phyloP scores from a whole-genome alignment of 2,329 filamentous ascomycete species.

The Lasiodiplodia hormozganensis region DNA sequence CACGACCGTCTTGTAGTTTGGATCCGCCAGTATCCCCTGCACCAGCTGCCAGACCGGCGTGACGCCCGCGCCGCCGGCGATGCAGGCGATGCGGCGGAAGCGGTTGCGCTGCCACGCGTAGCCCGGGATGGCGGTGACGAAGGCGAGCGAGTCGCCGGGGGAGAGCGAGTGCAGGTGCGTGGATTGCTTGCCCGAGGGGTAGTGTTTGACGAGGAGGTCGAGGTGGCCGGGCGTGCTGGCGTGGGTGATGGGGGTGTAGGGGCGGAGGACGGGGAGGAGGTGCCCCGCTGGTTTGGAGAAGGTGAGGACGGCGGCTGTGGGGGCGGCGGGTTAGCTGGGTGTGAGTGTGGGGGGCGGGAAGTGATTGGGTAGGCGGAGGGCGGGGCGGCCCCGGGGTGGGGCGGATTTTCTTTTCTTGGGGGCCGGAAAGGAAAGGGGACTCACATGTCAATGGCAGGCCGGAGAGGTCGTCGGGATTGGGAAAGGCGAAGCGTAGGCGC shows the following conservation, averaged over 20 bases:
- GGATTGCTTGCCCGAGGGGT: conserved; percentile 69
- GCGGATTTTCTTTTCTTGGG: neutral
- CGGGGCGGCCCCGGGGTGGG: too few relatives aligned
- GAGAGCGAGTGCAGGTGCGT: conserved; percentile 69
- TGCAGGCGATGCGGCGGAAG: conserved; percentile 69
- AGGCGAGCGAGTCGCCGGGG: conserved; percentile 67
- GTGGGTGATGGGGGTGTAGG: conserved; percentile 69
- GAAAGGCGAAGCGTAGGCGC: conserved; percentile 29
- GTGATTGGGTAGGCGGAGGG: too few relatives aligned
- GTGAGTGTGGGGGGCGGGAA: too few relatives aligned
- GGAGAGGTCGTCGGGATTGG: conserved; percentile 11
- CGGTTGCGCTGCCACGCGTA: conserved; percentile 73
- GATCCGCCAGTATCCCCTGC: conserved; percentile 67
- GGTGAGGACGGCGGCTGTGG: conserved; percentile 64
- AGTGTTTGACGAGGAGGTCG: conserved; percentile 72
- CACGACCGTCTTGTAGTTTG: conserved; percentile 67
- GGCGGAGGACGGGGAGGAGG: conserved; percentile 66
- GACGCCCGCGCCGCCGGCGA: conserved; percentile 76
- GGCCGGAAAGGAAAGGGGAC: conserved; percentile 30
- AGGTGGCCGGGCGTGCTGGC: conserved; percentile 64
- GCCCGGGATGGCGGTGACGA: conserved; percentile 62
- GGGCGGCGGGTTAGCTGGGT: too few relatives aligned
- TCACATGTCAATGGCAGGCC: conserved; percentile 54
- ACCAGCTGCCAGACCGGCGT: conserved; percentile 73
- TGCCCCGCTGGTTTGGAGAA: conserved; percentile 64